These are phyloP conservation scores for Arctium minus DNA, from an alignment of 129 eudicot genomes.

Conservation along the genomic window DNA sequence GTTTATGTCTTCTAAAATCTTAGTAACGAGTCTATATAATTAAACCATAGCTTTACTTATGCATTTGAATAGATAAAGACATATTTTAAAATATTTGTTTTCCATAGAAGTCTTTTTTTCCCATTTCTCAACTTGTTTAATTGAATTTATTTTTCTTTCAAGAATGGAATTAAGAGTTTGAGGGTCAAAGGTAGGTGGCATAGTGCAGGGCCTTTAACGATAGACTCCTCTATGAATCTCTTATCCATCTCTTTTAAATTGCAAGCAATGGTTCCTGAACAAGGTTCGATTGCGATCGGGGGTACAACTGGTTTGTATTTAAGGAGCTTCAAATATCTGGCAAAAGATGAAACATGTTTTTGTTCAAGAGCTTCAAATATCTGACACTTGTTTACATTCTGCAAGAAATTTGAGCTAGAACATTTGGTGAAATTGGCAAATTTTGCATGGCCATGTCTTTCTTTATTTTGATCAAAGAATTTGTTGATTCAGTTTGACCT, in stretches of 20 bases:
- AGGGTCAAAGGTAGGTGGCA: slow-evolving; percentile 59
- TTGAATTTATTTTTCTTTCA: neutral
- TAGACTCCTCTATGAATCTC: slow-evolving; percentile 60
- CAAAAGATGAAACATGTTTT: slow-evolving; percentile 72
- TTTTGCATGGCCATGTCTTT: no score
- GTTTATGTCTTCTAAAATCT: neutral
- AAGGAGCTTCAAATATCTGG: slow-evolving; percentile 63
- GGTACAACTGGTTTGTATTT: slow-evolving; percentile 68
- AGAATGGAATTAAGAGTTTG: slow-evolving; percentile 26
- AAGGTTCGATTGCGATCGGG: slow-evolving; percentile 50
- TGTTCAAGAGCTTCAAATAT: no score
- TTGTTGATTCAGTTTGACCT: no score
- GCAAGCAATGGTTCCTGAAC: slow-evolving; percentile 72
- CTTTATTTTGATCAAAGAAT: neutral
- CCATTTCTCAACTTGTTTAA: slow-evolving; percentile 50
- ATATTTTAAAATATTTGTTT: neutral
- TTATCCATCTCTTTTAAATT: slow-evolving; percentile 39
- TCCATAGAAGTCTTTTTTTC: slow-evolving; percentile 41
- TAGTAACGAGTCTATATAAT: no score
- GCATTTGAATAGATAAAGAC: no score
- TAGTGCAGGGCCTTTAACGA: slow-evolving; percentile 55
- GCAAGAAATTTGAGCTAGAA: no score
- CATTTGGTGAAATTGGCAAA: no score
- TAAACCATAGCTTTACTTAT: no score
- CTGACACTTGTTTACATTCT: no score